Conservation (phyloP, 2,329 filamentous ascomycete species). For the Colletotrichum tropicicola region DNA sequence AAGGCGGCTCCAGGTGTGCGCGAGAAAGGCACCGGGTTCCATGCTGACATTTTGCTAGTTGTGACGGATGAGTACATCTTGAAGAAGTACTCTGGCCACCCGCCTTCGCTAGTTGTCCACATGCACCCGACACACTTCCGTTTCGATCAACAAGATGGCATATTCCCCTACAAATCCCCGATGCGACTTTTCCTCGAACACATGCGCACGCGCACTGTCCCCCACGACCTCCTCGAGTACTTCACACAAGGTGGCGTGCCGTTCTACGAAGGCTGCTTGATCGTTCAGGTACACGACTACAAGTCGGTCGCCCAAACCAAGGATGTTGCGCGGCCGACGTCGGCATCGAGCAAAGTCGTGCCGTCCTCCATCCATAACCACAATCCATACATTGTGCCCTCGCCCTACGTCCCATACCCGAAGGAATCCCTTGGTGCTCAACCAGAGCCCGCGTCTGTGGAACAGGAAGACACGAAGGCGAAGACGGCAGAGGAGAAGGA, state of each 20-base stretch:
- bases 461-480: constrained; percentile 46
- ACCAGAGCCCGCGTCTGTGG: constrained; percentile 25
- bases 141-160: constrained; percentile 93
- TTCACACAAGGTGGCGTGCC: constrained; percentile 75
- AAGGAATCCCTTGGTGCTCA: constrained; percentile 50
- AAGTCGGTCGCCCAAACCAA: constrained; percentile 72
- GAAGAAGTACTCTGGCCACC: constrained; percentile 78
- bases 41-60: constrained; percentile 57
- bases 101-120: constrained; percentile 87
- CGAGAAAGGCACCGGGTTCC: background rate
- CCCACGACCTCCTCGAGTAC: constrained; percentile 87
- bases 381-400: constrained; percentile 89
- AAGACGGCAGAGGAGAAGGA: constrained; percentile 54
- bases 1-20: constrained; percentile 33
- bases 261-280: constrained; percentile 95
- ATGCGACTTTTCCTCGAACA: constrained; percentile 87
- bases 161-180: constrained; percentile 90
- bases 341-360: constrained; percentile 68
- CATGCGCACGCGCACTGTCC: constrained; percentile 78
- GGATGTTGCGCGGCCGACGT: constrained; percentile 61
- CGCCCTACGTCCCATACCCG: constrained; percentile 82
- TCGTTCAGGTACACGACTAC: constrained; percentile 93
- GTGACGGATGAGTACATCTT: constrained; percentile 81
- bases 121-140: constrained; percentile 87
- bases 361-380: constrained; percentile 93